These are phyloP conservation scores for Stylosanthes scabra DNA, from an alignment of 331 rosid genomes.

Conservation along the genomic window DNA sequence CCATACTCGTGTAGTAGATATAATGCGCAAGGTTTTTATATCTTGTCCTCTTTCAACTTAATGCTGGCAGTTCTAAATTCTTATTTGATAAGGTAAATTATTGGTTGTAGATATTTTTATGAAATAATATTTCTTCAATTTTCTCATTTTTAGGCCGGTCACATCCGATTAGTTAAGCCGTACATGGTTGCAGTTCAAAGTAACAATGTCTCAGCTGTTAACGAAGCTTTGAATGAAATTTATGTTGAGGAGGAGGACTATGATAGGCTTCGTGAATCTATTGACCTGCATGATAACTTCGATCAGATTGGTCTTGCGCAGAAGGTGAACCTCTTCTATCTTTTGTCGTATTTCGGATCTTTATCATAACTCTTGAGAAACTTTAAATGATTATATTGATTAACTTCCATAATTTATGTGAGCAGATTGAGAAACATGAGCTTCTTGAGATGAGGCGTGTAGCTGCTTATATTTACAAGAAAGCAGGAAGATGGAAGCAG, in stretches of 20 bases:
- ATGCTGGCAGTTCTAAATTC: neutral
- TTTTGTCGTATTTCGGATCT: conserved; percentile 13
- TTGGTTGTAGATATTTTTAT: neutral
- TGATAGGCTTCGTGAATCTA: conserved; percentile 83
- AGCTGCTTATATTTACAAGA: conserved; percentile 76
- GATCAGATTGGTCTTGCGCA: conserved; percentile 90
- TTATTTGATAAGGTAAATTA: conserved; percentile 8
- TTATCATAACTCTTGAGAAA: neutral
- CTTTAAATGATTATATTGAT: conserved; percentile 31
- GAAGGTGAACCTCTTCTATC: conserved; percentile 49
- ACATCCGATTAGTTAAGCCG: conserved; percentile 82
- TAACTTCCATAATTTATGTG: conserved; percentile 1
- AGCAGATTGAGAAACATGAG: conserved; percentile 82
- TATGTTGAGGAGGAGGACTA: conserved; percentile 87
- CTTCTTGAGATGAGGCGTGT: conserved; percentile 82
- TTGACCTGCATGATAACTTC: conserved; percentile 76
- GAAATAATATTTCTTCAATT: conserved; percentile 7
- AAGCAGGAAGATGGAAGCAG: conserved; percentile 83
- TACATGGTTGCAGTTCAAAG: conserved; percentile 92
- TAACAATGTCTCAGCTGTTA: conserved; percentile 83
- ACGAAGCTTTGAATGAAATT: conserved; percentile 83
- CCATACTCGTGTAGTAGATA: conserved; percentile 85
- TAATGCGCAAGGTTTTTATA: conserved; percentile 71
- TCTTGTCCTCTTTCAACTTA: conserved; percentile 4
- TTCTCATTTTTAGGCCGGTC: conserved; percentile 64